phyloP scores from a whole-genome alignment of 2,329 filamentous ascomycete species.

The Sporothrix euskadiensis region DNA sequence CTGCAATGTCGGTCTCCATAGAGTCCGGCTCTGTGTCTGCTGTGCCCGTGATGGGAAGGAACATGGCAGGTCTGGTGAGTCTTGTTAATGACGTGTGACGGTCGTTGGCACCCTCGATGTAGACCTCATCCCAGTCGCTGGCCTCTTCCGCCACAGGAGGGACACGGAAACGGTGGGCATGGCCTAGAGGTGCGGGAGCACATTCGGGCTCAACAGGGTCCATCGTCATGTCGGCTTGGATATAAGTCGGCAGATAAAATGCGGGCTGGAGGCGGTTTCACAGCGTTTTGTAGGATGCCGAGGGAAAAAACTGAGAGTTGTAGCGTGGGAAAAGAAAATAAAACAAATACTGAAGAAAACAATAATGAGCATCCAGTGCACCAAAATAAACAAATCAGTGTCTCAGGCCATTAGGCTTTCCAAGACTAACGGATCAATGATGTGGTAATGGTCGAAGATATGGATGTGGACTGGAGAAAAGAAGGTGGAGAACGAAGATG shows the following conservation, averaged over 20 bases:
- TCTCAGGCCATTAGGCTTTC: constrained; percentile 16
- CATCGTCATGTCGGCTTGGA: background rate
- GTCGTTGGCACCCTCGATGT: background rate
- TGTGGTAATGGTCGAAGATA: background rate
- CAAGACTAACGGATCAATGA: background rate
- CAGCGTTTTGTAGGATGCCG: background rate
- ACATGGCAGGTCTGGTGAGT: background rate
- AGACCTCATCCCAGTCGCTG: constrained; percentile 20
- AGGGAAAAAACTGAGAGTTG: background rate
- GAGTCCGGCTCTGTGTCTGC: background rate
- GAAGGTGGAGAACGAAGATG: background rate
- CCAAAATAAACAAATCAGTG: background rate
- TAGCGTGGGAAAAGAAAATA: background rate
- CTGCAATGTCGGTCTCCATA: background rate
- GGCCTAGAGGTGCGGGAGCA: background rate
- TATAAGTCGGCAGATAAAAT: background rate
- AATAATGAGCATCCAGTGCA: background rate
- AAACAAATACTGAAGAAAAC: background rate
- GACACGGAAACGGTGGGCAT: background rate
- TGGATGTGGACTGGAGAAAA: background rate
- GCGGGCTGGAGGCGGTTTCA: background rate
- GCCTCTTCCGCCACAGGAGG: constrained; percentile 16
- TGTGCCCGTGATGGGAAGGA: background rate
- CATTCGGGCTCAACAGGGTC: background rate
- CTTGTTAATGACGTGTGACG: background rate